Percentiles rank a stretch among this genome's conserved stretches.
Conservation (phyloP, 139 green algal genomes). For the Coelastrella sp. region DNA sequence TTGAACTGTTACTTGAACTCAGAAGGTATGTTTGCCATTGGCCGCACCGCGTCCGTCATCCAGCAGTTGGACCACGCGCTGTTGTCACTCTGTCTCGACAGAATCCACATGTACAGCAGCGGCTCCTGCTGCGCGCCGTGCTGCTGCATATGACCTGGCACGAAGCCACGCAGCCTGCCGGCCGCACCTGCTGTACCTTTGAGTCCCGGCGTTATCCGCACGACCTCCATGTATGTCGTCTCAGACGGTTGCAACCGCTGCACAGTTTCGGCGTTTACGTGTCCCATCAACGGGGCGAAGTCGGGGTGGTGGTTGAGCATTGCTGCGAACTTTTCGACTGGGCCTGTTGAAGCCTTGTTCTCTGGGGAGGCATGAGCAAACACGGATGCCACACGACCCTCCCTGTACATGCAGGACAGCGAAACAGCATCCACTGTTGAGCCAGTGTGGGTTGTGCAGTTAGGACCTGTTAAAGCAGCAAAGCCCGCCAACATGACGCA, state of each 20-base stretch:
- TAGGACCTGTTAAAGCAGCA: too few species aligned
- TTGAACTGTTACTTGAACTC: too few species aligned
- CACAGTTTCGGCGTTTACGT: constrained; percentile 51
- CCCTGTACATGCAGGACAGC: neutral
- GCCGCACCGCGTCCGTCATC: constrained; percentile 43
- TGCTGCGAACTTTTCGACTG: constrained; percentile 32
- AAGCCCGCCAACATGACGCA: too few species aligned
- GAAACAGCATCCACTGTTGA: neutral
- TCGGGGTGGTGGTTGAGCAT: constrained; percentile 13
- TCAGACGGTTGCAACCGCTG: constrained; percentile 49
- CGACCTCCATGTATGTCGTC: constrained; percentile 57
- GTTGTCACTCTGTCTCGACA: constrained; percentile 20
- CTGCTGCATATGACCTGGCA: neutral
- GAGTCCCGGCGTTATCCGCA: constrained; percentile 37
- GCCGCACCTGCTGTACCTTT: neutral
- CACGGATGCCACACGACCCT: constrained; percentile 28
- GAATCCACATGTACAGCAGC: constrained; percentile 44
- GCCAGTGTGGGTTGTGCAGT: too few species aligned
- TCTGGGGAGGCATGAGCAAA: constrained; percentile 37
- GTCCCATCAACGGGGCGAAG: constrained; percentile 40
- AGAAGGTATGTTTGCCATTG: neutral
- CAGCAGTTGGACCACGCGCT: constrained; percentile 34
- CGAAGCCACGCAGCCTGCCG: neutral
- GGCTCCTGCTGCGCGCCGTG: constrained; percentile 12
- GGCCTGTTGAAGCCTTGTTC: constrained; percentile 45